These are phyloP conservation scores for Metarhizium rileyi DNA, from an alignment of 2,329 filamentous ascomycete species.

Conservation along the genomic window DNA sequence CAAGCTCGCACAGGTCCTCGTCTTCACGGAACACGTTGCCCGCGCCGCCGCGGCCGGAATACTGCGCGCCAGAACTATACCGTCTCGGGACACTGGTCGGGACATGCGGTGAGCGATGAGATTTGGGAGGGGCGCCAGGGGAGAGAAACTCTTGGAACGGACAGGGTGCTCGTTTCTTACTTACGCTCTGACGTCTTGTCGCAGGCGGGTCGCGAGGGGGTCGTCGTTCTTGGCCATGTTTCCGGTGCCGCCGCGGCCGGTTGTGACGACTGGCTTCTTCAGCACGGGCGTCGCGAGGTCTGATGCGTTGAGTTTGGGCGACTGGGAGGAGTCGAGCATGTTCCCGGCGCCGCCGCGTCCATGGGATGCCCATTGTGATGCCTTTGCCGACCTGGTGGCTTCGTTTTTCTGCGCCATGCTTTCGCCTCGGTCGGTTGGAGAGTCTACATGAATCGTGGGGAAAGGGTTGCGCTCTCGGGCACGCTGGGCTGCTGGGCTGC, in stretches of 20 bases:
- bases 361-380: constrained; percentile 44
- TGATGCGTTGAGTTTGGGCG: constrained; percentile 42
- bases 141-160: too few relatives aligned
- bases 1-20: constrained; percentile 27
- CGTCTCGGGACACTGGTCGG: constrained; percentile 42
- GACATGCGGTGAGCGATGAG: too few relatives aligned
- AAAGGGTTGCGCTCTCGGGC: too few relatives aligned
- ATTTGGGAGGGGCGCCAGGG: too few relatives aligned
- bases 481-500: too few relatives aligned
- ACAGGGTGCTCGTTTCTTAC: constrained; percentile 16
- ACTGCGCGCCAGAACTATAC: constrained; percentile 46
- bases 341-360: constrained; percentile 75
- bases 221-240: constrained; percentile 76
- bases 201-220: constrained; percentile 61
- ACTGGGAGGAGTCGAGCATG: constrained; percentile 46
- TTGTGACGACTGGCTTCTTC: constrained; percentile 77
- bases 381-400: constrained; percentile 9
- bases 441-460: too few relatives aligned
- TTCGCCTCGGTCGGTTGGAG: neutral
- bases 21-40: constrained; percentile 55
- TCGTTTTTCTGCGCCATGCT: constrained; percentile 3
- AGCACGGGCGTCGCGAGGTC: constrained; percentile 76
- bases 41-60: constrained; percentile 66
- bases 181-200: constrained; percentile 73
- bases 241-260: constrained; percentile 76